These are phyloP conservation scores for Neonectria sp. DNA, from an alignment of 2,329 filamentous ascomycete genomes.

Conservation along the genomic window DNA sequence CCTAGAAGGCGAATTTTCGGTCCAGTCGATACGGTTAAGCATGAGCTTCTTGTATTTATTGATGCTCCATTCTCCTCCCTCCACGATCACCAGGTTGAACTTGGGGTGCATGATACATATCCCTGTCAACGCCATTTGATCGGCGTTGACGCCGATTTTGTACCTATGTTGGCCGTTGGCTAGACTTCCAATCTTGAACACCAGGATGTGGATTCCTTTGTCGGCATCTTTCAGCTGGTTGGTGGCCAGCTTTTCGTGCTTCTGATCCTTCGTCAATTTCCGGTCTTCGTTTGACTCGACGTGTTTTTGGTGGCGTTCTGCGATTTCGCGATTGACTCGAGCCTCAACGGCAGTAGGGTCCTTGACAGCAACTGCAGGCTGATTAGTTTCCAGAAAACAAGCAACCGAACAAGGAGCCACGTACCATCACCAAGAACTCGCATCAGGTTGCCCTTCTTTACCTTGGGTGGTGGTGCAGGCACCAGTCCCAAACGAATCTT, in stretches of 20 bases:
- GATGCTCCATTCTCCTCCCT: conserved; percentile 89
- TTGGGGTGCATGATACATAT: conserved; percentile 93
- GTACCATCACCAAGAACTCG: conserved; percentile 86
- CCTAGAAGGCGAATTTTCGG: conserved; percentile 83
- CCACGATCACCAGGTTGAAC: conserved; percentile 91
- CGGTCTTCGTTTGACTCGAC: conserved; percentile 85
- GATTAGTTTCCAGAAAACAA: conserved; percentile 37
- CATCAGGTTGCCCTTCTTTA: conserved; percentile 98
- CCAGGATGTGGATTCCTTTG: conserved; percentile 87
- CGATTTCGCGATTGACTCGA: conserved; percentile 92
- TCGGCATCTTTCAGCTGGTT: conserved; percentile 92
- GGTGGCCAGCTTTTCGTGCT: conserved; percentile 82
- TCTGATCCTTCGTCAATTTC: conserved; percentile 90
- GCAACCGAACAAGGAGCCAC: conserved; percentile 55
- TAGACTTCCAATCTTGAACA: conserved; percentile 92
- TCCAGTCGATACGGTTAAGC: conserved; percentile 95
- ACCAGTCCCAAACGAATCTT: conserved; percentile 94
- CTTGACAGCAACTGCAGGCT: conserved; percentile 75
- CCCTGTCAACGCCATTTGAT: conserved; percentile 88
- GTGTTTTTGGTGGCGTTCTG: conserved; percentile 86
- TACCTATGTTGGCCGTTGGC: conserved; percentile 94
- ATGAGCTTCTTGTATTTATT: conserved; percentile 92
- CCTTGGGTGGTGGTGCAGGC: conserved; percentile 92
- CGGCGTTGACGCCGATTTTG: conserved; percentile 93
- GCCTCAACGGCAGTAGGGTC: conserved; percentile 98